These are phyloP conservation scores for Blastocladiella britannica DNA, from an alignment of 192 early-diverging fungal species.

Conservation along the genomic window DNA sequence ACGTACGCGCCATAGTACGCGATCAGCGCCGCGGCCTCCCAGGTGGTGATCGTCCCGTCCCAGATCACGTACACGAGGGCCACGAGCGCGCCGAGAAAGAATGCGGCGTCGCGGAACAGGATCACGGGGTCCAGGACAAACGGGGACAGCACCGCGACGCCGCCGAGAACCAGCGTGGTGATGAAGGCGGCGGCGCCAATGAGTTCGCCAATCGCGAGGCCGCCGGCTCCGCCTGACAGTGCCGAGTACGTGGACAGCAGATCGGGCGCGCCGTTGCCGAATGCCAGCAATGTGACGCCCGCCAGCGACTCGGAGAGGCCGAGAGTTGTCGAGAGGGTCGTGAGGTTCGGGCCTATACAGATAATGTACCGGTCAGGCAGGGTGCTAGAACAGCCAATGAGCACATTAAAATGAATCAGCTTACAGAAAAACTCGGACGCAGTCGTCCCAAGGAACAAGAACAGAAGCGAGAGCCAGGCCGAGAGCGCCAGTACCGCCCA, in stretches of 20 bases:
- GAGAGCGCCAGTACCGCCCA: background rate
- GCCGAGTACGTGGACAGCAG: conserved; percentile 74
- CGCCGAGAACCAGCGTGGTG: conserved; percentile 59
- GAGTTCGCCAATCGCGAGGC: conserved; percentile 77
- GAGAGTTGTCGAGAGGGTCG: conserved; percentile 47
- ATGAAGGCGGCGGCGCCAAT: conserved; percentile 71
- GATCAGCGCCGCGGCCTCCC: conserved; percentile 31
- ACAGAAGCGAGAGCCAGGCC: conserved; percentile 48
- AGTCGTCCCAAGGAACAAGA: conserved; percentile 52
- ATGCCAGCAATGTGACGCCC: conserved; percentile 54
- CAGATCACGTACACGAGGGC: conserved; percentile 26
- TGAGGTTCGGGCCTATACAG: conserved; percentile 52
- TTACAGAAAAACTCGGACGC: conserved; percentile 67
- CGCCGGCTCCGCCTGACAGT: conserved; percentile 42
- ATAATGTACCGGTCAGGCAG: background rate
- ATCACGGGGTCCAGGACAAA: conserved; percentile 43
- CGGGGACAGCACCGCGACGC: conserved; percentile 58
- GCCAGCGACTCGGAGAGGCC: conserved; percentile 67
- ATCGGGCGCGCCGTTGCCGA: conserved; percentile 85
- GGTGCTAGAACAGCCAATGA: background rate
- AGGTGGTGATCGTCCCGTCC: conserved; percentile 30
- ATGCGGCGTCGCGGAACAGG: conserved; percentile 59
- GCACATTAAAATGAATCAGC: too few species aligned
- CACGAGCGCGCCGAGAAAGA: conserved; percentile 42
- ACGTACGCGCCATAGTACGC: conserved; percentile 41